Evolutionary conservation across 164 flowering plant species (phyloP).

Genomic region (Liquidambar formosana): DNA sequence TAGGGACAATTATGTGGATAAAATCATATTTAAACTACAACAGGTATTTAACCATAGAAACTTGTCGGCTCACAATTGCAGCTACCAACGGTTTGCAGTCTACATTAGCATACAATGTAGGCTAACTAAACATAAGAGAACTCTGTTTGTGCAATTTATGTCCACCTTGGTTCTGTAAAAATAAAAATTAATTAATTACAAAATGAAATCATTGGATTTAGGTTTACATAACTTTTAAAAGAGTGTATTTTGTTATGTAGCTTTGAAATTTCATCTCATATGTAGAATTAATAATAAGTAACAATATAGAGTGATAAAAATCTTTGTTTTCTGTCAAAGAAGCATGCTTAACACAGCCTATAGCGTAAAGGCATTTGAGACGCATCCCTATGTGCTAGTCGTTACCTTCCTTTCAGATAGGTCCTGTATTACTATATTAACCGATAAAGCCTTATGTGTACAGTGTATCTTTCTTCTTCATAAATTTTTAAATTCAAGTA

Average conservation of each 20-base stretch:
- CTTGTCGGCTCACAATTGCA: slow-evolving; percentile 18
- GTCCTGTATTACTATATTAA: no score
- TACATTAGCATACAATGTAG: slow-evolving; percentile 15
- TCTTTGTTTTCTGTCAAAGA: no score
- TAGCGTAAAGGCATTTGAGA: no score
- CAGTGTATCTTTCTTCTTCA: no score
- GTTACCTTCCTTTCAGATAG: no score
- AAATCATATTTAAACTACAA: background rate
- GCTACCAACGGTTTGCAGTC: slow-evolving; percentile 14
- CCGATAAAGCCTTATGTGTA: no score
- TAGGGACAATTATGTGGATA: background rate
- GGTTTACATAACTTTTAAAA: background rate
- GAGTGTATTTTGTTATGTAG: background rate
- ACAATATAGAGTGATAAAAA: no score
- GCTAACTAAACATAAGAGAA: slow-evolving; percentile 9
- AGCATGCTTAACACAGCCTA: no score
- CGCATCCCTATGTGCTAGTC: no score
- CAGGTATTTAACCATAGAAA: slow-evolving; percentile 4
- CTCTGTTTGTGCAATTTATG: slow-evolving; percentile 9
- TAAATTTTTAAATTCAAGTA: no score
- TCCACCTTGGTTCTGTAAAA: slow-evolving; percentile 14
- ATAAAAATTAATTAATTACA: background rate
- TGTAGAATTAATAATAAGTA: background rate
- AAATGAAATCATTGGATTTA: background rate
- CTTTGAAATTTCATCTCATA: background rate